Base-by-base conservation (phyloP, 345 rosid genomes). In the Gossypium sturtianum region DNA sequence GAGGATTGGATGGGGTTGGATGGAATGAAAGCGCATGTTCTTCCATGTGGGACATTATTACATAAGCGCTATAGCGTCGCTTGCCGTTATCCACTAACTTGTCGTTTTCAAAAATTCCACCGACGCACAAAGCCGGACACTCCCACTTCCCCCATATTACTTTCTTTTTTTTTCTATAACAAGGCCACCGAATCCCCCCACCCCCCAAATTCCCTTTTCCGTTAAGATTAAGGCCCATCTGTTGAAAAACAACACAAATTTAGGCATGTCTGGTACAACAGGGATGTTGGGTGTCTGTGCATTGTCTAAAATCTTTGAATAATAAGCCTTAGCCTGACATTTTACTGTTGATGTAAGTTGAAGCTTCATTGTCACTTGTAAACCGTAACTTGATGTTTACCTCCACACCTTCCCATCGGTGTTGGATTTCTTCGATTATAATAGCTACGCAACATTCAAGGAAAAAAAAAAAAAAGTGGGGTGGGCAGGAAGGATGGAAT, bases 51-150 rank as follows among this genome's bases (percentile, higher is more conserved):
- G 76, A 38, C 69, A 22, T 43, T 3, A 49, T 22, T 23, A 57
- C 20, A 34, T 1, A 34, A 20, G 25, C 60, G 23, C 12, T 10
- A 22, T 25, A 2, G 11, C 66, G 11, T 73, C 48, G 48, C 76
- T 5, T 9, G 47, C 69, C 76, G 69, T 61, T 73, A 73, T 61
- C 69, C 69, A 48, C 45, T 13, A 73, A 25, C 60, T 73, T 47
- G 76, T 73, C 68, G 58, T 60, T 73, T 73, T 61, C 61, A 70
- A 34, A 52, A 70, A 6, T 29, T 70, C 73, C 76, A 47, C 69
- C 76, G 67, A 73, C 66, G 17, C 53, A 19, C 52, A 23, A 38
- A 2, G 48, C 62, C 60, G 11, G 29, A 38, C 74, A 13, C 53
- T 19, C 29, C 51, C 44, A 19, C 4, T 41, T 43, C 11, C 10